These are phyloP conservation scores for Barnettozyma sp. DNA, from an alignment of 805 yeast species.

Conservation along the genomic window DNA sequence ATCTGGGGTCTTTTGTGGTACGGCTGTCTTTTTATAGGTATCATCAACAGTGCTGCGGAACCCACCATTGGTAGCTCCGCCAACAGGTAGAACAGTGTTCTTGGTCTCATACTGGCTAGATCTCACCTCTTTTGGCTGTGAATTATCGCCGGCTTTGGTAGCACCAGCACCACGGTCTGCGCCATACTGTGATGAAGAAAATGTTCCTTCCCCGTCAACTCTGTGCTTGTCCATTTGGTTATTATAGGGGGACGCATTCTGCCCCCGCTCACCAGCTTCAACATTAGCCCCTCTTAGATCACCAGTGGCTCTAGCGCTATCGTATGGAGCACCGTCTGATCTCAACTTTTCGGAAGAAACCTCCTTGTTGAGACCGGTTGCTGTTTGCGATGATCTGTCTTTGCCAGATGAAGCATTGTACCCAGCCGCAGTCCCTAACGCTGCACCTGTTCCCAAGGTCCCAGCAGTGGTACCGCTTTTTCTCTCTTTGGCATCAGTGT, in stretches of 20 bases:
- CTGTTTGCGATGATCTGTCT: too few species aligned
- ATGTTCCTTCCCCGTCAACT: neutral
- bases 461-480: neutral
- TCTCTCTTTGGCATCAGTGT: conserved; percentile 3
- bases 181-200: neutral
- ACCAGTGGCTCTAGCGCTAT: conserved; percentile 13
- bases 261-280: neutral
- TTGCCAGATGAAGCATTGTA: neutral
- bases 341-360: too few species aligned
- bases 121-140: conserved; percentile 1
- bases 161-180: conserved; percentile 13
- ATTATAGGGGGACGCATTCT: too few species aligned
- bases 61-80: conserved; percentile 6
- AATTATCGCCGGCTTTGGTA: conserved; percentile 15
- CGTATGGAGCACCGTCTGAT: conserved; percentile 8
- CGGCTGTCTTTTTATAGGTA: conserved; percentile 13
- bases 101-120: conserved; percentile 17
- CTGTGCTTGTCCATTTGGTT: neutral
- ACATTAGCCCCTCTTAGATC: too few species aligned
- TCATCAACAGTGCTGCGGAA: conserved; percentile 17
- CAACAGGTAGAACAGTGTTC: conserved; percentile 21
- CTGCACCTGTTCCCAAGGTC: too few species aligned
- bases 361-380: too few species aligned
- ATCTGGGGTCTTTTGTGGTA: conserved; percentile 8
- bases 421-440: neutral